Evolutionary conservation across 257 asterid genomes (phyloP).

Genomic region (Rubia yunnanensis): DNA sequence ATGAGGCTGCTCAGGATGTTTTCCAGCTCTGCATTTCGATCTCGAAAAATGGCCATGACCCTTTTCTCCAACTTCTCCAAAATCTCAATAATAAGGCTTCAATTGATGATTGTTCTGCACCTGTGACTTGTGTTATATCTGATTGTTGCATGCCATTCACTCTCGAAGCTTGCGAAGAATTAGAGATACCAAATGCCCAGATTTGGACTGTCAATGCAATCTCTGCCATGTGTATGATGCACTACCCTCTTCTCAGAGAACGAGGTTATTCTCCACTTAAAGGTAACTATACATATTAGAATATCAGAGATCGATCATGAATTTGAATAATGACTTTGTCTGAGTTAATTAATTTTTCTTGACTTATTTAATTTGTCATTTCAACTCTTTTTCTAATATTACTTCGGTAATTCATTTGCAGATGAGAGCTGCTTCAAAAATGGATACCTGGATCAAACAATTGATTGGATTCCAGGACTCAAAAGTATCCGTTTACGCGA

Average conservation of each 20-base stretch:
- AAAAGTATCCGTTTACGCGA: slow-evolving; percentile 3
- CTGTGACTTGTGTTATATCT: too few relatives aligned
- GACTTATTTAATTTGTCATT: too few relatives aligned
- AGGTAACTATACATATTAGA: slow-evolving; percentile 2
- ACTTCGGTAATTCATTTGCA: background rate
- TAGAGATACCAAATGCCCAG: slow-evolving; percentile 7
- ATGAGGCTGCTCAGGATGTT: background rate
- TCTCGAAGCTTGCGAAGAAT: slow-evolving; percentile 7
- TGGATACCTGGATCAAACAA: slow-evolving; percentile 4
- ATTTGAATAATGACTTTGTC: too few relatives aligned
- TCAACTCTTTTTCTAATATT: too few relatives aligned
- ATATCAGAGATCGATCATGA: too few relatives aligned
- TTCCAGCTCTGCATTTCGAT: background rate
- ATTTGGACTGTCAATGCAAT: background rate
- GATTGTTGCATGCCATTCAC: slow-evolving; percentile 3
- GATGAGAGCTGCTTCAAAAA: slow-evolving; percentile 7
- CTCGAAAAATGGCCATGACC: background rate
- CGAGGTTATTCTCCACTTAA: slow-evolving; percentile 8
- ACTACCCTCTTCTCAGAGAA: slow-evolving; percentile 6
- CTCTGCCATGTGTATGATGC: background rate
- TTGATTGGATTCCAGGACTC: slow-evolving; percentile 18
- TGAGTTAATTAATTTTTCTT: too few relatives aligned
- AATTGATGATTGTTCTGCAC: background rate
- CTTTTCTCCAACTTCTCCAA: background rate
- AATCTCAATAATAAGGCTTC: background rate